phyloP scores from a whole-genome alignment of 495 filamentous ascomycete genomes.

The Trichoderma reesei region DNA sequence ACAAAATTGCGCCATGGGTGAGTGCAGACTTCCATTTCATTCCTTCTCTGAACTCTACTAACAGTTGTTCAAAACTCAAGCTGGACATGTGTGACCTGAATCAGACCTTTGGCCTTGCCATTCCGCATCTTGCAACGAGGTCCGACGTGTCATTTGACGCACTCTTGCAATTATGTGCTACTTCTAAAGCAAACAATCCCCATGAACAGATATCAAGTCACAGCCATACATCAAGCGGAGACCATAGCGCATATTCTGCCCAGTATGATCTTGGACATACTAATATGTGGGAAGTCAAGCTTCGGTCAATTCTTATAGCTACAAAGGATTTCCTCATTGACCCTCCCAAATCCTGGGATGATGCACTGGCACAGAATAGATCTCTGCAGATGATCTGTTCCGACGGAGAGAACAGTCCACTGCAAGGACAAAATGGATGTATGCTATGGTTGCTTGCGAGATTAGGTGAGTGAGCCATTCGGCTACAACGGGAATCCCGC shows the following conservation, averaged over 20 bases:
- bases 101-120: constrained; percentile 4
- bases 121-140: constrained; percentile 1
- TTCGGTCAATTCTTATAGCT: neutral
- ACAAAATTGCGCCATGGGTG: constrained; percentile 14
- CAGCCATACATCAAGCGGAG: neutral
- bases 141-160: neutral
- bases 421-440: neutral
- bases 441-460: constrained; percentile 1
- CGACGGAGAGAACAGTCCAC: neutral
- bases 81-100: constrained; percentile 11
- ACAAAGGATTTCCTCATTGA: neutral
- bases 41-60: neutral
- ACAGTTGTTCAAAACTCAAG: neutral
- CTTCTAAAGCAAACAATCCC: neutral
- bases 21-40: neutral
- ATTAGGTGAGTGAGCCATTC: neutral
- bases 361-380: neutral
- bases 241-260: neutral
- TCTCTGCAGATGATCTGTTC: neutral
- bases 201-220: neutral
- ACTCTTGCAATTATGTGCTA: neutral
- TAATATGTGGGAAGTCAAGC: neutral
- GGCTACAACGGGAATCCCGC: neutral
- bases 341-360: neutral
- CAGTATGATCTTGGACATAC: neutral